Evolutionary conservation across 179 eudicot species (phyloP).

Genomic region (Heliamphora pulchella): DNA sequence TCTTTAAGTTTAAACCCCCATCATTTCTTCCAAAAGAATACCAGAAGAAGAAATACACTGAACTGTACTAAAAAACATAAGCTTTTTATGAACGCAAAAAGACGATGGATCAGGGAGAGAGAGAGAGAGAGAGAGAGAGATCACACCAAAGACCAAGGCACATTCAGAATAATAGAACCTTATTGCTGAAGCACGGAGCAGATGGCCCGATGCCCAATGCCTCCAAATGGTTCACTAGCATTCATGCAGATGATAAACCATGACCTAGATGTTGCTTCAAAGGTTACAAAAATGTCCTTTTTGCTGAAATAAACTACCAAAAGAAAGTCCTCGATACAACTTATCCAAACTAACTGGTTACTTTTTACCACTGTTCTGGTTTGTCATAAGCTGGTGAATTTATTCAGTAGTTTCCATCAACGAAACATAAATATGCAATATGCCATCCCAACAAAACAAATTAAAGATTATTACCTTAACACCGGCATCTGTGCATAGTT

Average conservation of each 20-base stretch:
- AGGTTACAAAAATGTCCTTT: not conserved
- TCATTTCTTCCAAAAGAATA: not conserved
- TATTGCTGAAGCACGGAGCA: not conserved
- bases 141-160: not conserved
- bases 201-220: not conserved
- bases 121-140: too few species aligned
- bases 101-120: too few species aligned
- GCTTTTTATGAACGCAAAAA: too few species aligned
- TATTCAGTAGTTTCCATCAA: not conserved
- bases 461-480: conserved; percentile 52
- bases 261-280: not conserved
- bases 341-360: not conserved
- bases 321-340: not conserved
- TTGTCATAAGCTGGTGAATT: not conserved
- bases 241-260: not conserved
- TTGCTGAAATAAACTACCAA: not conserved
- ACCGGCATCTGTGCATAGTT: conserved; percentile 67
- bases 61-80: not conserved
- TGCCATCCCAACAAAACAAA: not conserved
- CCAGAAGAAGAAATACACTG: not conserved
- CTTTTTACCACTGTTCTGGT: not conserved
- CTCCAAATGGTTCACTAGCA: not conserved
- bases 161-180: not conserved
- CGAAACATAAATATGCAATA: not conserved
- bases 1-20: not conserved